A percentile compares a stretch with the other conserved stretches of the same genome.
phyloP scores from a whole-genome alignment of 2,329 filamentous ascomycete species.

The Aspergillus quadricinctus region DNA sequence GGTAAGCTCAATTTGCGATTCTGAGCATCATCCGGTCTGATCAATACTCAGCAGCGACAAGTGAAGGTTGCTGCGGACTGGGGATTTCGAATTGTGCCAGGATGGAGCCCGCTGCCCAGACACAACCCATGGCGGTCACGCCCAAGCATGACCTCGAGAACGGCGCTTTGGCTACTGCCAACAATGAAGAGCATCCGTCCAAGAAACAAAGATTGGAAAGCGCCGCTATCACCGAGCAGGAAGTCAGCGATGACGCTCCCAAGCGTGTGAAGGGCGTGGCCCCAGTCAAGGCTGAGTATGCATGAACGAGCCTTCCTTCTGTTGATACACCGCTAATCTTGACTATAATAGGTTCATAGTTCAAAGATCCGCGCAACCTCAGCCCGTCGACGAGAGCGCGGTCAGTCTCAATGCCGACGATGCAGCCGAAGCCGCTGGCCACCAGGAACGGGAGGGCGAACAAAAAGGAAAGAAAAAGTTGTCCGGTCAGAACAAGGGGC shows the following conservation, averaged over 20 bases:
- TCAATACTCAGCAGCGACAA: neutral
- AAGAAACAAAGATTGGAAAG: conserved; percentile 58
- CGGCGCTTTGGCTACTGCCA: conserved; percentile 24
- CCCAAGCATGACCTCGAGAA: conserved; percentile 18
- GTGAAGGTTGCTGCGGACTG: neutral
- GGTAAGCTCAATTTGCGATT: neutral
- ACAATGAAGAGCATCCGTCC: conserved; percentile 43
- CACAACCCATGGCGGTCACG: conserved; percentile 7
- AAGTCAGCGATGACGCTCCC: conserved; percentile 20
- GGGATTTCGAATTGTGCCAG: neutral
- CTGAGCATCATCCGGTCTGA: neutral
- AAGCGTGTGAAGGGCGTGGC: conserved; percentile 56
- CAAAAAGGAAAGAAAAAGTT: conserved; percentile 49
- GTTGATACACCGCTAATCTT: conserved; percentile 1
- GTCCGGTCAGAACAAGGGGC: conserved; percentile 75
- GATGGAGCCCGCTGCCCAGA: conserved; percentile 12
- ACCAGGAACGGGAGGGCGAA: conserved; percentile 37
- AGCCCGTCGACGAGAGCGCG: conserved; percentile 31
- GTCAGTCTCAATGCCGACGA: conserved; percentile 61
- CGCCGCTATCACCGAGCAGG: conserved; percentile 17
- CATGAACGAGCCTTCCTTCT: conserved; percentile 6
- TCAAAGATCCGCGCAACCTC: conserved; percentile 14
- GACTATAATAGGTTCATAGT: conserved; percentile 29
- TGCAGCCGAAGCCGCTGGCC: conserved; percentile 54
- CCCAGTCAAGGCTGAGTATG: conserved; percentile 69